Conservation (phyloP, 2,329 filamentous ascomycete genomes). For the Aspergillus transmontanensis region DNA sequence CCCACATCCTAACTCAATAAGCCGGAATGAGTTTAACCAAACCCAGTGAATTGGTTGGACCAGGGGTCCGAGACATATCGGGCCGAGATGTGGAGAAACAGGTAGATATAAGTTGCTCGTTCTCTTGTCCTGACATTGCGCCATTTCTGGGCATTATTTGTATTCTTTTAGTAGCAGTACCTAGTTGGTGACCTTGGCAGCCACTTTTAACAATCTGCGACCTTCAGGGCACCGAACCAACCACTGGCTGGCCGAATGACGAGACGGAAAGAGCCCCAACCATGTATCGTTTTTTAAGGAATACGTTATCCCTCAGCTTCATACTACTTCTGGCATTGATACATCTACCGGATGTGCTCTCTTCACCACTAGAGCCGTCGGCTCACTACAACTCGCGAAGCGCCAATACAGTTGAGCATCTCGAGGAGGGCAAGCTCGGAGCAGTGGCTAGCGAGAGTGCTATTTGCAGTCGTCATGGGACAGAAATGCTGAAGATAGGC, state of each 20-base stretch:
- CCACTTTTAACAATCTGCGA: conserved; percentile 13
- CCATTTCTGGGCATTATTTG: conserved; percentile 6
- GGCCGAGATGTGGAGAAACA: conserved; percentile 35
- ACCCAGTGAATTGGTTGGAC: background rate
- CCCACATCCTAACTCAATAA: background rate
- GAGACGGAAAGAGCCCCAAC: conserved; percentile 1
- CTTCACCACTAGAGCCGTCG: conserved; percentile 24
- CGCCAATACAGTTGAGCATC: conserved; percentile 31
- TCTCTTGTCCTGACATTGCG: background rate
- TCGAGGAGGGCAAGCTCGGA: conserved; percentile 46
- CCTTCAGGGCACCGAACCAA: background rate
- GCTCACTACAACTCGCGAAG: background rate
- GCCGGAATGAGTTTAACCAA: background rate
- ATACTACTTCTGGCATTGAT: conserved; percentile 24
- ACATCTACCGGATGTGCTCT: conserved; percentile 24
- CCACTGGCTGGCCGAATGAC: conserved; percentile 5
- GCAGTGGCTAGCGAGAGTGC: conserved; percentile 71
- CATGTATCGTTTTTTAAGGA: conserved; percentile 22
- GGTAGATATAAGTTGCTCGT: conserved; percentile 22
- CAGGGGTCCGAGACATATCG: background rate
- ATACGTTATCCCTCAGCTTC: conserved; percentile 21
- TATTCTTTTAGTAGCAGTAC: background rate
- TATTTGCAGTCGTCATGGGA: conserved; percentile 70
- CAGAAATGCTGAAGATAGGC: conserved; percentile 62
- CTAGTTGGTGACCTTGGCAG: conserved; percentile 18